Evolutionary conservation across 768 basidiomycete species (phyloP).

Genomic region (Amanita molliuscula): DNA sequence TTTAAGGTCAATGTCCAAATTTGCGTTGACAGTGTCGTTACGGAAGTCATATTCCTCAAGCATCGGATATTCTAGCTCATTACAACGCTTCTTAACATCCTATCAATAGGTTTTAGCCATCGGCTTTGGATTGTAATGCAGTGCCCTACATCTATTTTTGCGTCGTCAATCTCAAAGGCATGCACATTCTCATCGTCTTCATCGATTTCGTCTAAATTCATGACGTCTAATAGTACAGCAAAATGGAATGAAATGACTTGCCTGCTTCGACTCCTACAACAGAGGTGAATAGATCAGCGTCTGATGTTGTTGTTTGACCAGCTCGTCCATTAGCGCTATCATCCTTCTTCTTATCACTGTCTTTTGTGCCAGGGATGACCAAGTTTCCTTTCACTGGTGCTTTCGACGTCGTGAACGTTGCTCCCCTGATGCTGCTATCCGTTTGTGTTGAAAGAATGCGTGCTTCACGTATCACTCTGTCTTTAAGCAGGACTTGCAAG

Average conservation of each 20-base stretch:
- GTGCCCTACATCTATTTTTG: conserved; percentile 76
- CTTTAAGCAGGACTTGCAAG: conserved; percentile 78
- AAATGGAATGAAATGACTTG: conserved; percentile 15
- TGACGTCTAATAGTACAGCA: not conserved
- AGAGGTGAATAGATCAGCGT: conserved; percentile 83
- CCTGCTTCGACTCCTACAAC: conserved; percentile 93
- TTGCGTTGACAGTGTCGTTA: conserved; percentile 92
- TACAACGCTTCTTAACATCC: conserved; percentile 95
- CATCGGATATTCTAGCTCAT: conserved; percentile 96
- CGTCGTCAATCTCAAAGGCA: conserved; percentile 91
- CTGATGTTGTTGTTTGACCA: conserved; percentile 25
- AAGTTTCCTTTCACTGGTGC: conserved; percentile 77
- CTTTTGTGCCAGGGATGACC: conserved; percentile 80
- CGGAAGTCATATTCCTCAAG: conserved; percentile 99
- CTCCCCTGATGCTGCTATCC: conserved; percentile 69
- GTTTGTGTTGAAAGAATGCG: conserved; percentile 59
- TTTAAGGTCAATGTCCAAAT: conserved; percentile 97
- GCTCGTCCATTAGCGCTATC: conserved; percentile 20
- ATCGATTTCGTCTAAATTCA: conserved; percentile 75
- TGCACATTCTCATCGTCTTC: conserved; percentile 98
- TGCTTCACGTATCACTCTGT: conserved; percentile 75
- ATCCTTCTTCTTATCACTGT: conserved; percentile 62
- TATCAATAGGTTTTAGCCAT: conserved; percentile 18
- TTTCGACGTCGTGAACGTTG: conserved; percentile 71
- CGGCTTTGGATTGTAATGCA: conserved; percentile 1